phyloP scores from a whole-genome alignment of 108 stramenopile genomes.

The Discostella pseudostelligera region DNA sequence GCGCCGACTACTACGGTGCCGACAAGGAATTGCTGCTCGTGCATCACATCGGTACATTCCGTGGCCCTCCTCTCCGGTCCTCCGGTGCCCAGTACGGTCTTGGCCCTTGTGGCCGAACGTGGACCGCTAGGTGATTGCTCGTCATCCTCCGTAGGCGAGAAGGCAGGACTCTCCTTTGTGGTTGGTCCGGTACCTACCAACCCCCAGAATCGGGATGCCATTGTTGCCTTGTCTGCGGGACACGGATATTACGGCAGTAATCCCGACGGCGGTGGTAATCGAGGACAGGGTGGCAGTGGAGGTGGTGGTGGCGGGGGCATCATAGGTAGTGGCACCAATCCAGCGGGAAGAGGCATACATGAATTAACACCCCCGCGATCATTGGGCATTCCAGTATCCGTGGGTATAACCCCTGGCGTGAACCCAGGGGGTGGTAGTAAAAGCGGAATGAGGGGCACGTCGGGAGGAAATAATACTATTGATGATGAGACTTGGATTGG shows the following conservation, averaged over 20 bases:
- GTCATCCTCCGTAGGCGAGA: not conserved
- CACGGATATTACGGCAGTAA: conserved; percentile 69
- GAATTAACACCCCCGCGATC: conserved; percentile 38
- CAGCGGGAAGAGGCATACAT: conserved; percentile 2
- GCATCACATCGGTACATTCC: conserved; percentile 39
- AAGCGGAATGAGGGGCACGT: not conserved
- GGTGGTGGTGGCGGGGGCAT: conserved; percentile 18
- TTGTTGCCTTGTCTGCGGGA: conserved; percentile 62
- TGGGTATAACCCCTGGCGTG: conserved; percentile 44
- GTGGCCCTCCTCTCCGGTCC: conserved; percentile 37
- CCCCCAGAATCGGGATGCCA: conserved; percentile 56
- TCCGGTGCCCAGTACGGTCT: conserved; percentile 21
- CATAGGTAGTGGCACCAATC: conserved; percentile 3
- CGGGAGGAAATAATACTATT: not conserved
- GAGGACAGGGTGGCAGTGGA: conserved; percentile 38
- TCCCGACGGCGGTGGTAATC: conserved; percentile 59
- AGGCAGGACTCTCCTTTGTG: conserved; percentile 50
- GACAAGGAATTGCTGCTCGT: conserved; percentile 10
- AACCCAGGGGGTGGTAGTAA: conserved; percentile 8
- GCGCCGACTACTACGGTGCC: conserved; percentile 7
- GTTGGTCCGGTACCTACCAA: conserved; percentile 53
- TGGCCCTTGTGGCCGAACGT: conserved; percentile 52
- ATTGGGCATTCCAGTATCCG: conserved; percentile 37
- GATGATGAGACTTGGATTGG: conserved; percentile 40
- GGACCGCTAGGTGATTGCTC: conserved; percentile 39